A percentile compares a stretch with the other conserved stretches of the same genome.
Conservation (phyloP, 1,284 basidiomycete genomes). For the Melanopsichium pennsylvanicum region DNA sequence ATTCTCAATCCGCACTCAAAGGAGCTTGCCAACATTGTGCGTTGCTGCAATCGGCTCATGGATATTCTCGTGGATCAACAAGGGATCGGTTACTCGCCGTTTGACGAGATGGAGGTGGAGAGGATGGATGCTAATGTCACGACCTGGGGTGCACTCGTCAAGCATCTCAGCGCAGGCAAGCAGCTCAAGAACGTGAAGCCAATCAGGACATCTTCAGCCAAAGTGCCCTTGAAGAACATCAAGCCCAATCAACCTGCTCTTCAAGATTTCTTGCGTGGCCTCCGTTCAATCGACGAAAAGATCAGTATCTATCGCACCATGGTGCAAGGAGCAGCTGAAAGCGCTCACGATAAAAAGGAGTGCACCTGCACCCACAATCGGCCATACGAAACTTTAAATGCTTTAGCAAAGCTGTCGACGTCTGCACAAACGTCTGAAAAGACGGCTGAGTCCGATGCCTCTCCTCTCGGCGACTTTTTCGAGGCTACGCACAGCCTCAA, state of each 20-base stretch:
- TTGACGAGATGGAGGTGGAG: conserved; percentile 21
- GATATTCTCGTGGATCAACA: conserved; percentile 19
- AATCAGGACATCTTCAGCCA: neutral
- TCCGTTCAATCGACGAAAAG: conserved; percentile 8
- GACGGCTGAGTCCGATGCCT: too few species aligned
- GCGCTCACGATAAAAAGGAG: neutral
- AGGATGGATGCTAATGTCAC: conserved; percentile 4
- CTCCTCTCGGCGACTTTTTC: too few species aligned
- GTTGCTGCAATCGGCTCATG: conserved; percentile 14
- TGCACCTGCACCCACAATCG: neutral
- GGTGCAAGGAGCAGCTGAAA: conserved; percentile 3
- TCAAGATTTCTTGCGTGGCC: conserved; percentile 1
- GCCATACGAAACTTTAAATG: conserved; percentile 5
- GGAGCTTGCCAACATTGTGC: conserved; percentile 8
- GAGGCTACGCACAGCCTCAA: neutral
- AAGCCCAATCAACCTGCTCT: neutral
- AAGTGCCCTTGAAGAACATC: neutral
- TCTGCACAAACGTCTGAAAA: neutral
- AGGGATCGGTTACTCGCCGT: conserved; percentile 11
- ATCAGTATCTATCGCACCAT: conserved; percentile 6
- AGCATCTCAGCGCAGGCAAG: neutral
- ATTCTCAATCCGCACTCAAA: conserved; percentile 11
- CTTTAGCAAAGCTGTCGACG: neutral
- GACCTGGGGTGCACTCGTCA: conserved; percentile 5
- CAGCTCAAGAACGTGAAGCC: neutral